Base-by-base conservation (phyloP, 75 land plant species). In the Cunninghamia lanceolata region DNA sequence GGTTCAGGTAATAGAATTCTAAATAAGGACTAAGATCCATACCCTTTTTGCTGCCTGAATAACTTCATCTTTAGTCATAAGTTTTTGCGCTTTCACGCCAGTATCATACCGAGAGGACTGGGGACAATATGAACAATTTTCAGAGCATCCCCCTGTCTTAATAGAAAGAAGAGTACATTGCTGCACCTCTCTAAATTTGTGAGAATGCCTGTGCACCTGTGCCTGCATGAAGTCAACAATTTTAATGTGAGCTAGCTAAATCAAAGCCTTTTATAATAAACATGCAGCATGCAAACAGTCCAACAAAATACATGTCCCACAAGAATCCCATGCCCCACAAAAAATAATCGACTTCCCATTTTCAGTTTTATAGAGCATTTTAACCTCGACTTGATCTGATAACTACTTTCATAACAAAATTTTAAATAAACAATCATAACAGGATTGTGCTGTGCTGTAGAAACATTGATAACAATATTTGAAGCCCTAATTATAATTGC, bases 101-200 rank as follows among this genome's bases (percentile, higher is more conserved):
- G 99, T 98, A 50, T 91, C 81, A 80, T 98, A 96, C 54, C 99
- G 93, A 25, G 99, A 96, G 0, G 99, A 98, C 78, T 98, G 99
- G 54, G 99, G 99, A 87, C 99, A 98, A 85, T 98, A 98, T 1
- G 99, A 90, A 88, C 99, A 98, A 89, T 98, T 99, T 89, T 98
- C 99, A 79, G 97, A 95, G 78, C 99, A 98, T 1, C 99, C 99
- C 81, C 99, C 99, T 15, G 99, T 98, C 87, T 98, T 98, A 47
- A 98, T 93, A 17, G 99, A 98, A 46, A 98, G 91, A 80, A 98
- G 90, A 59, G 99, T 98, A 75, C 99, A 98, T 88, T 98, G 99
- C 90, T 98, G 99, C 85, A 98, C 99, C 87, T 98, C 99, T 85
- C 97, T 88, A 73, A 95, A 96, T 45, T 95, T 98, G 84, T 98